Evolutionary conservation across 306 rosid genomes (phyloP).

Genomic region (Cucumis melo): DNA sequence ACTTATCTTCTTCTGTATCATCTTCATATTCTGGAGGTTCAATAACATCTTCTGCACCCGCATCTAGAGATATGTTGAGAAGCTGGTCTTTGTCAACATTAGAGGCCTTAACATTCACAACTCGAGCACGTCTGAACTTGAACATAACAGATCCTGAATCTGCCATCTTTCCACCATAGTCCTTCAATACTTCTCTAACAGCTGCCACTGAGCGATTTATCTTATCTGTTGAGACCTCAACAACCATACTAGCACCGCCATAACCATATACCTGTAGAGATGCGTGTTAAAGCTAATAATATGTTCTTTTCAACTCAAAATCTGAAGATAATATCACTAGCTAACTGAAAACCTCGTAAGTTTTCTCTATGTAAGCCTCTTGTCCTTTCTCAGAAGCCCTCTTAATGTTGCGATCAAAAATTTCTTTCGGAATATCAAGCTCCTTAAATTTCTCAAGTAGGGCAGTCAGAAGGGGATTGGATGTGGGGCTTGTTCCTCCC

Average conservation of each 20-base stretch:
- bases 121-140: slow-evolving; percentile 75
- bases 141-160: slow-evolving; percentile 81
- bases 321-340: slow-evolving; percentile 6
- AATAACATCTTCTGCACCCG: slow-evolving; percentile 90
- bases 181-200: slow-evolving; percentile 70
- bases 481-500: slow-evolving; percentile 66
- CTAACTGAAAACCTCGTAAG: slow-evolving; percentile 48
- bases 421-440: slow-evolving; percentile 86
- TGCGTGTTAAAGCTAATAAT: slow-evolving; percentile 3
- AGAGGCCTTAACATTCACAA: slow-evolving; percentile 50
- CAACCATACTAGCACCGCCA: slow-evolving; percentile 89
- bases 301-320: neutral
- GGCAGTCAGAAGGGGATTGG: slow-evolving; percentile 60
- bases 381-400: slow-evolving; percentile 87
- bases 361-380: slow-evolving; percentile 80
- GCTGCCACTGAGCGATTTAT: slow-evolving; percentile 68
- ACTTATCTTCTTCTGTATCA: slow-evolving; percentile 64
- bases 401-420: slow-evolving; percentile 80
- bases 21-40: slow-evolving; percentile 75
- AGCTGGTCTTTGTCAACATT: slow-evolving; percentile 75
- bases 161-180: slow-evolving; percentile 95
- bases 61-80: slow-evolving; percentile 58
- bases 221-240: slow-evolving; percentile 87
- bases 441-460: slow-evolving; percentile 82
- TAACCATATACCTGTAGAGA: slow-evolving; percentile 63